Conservation (phyloP, 352 stramenopile species). For the Globisporangium okanoganense region DNA sequence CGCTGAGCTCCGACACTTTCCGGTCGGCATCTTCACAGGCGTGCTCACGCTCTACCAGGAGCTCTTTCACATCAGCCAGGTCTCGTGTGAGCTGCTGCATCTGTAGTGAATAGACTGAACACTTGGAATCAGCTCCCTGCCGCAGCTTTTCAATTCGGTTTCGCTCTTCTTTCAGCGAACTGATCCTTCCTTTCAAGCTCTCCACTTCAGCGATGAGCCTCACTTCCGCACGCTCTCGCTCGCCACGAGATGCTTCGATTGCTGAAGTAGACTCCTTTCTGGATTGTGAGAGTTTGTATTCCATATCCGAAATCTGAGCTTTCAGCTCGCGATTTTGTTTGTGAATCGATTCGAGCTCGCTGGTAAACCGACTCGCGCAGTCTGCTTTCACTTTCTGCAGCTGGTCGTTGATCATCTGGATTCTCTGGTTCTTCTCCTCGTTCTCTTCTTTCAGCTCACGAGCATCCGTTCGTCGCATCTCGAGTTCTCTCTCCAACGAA, state of each 20-base stretch:
- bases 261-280: conserved; percentile 36
- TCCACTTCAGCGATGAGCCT: conserved; percentile 57
- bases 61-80: conserved; percentile 48
- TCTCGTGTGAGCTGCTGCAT: conserved; percentile 58
- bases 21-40: conserved; percentile 62
- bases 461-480: conserved; percentile 49
- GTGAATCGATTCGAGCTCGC: conserved; percentile 48
- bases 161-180: conserved; percentile 63
- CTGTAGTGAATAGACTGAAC: conserved; percentile 36
- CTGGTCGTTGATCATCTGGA: conserved; percentile 64
- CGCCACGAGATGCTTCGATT: conserved; percentile 31
- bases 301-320: conserved; percentile 36
- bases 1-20: conserved; percentile 62
- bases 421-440: conserved; percentile 63
- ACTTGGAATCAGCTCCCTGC: conserved; percentile 47
- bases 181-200: conserved; percentile 43
- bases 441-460: conserved; percentile 57
- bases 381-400: conserved; percentile 74
- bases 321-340: conserved; percentile 65
- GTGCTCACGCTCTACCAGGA: conserved; percentile 56
- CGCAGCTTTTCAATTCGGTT: conserved; percentile 38
- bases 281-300: conserved; percentile 43
- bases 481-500: conserved; percentile 48
- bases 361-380: conserved; percentile 43
- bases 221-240: conserved; percentile 52